Evolutionary conservation across 2,329 filamentous ascomycete species (phyloP).

Genomic region (Coniochaeta hoffmannii): DNA sequence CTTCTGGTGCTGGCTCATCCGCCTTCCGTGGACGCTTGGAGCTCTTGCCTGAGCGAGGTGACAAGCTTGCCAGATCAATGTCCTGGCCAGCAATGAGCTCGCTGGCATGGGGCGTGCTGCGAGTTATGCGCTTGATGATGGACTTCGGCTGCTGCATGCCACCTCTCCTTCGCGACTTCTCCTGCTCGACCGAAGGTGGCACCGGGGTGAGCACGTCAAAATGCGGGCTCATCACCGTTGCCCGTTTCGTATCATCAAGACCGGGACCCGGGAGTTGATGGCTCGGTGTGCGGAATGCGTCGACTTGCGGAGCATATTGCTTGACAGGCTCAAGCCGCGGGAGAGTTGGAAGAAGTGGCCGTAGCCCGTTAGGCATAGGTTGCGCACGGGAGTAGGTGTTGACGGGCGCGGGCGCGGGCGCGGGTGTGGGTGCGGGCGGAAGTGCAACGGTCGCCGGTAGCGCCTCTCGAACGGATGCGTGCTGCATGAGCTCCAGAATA

Average conservation of each 20-base stretch:
- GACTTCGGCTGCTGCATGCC: conserved; percentile 12
- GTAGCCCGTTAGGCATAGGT: not conserved
- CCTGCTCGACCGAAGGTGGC: conserved; percentile 14
- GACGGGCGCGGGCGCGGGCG: not conserved
- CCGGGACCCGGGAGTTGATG: too few species aligned
- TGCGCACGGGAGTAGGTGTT: not conserved
- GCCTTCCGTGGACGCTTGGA: not conserved
- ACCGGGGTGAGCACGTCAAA: conserved; percentile 8
- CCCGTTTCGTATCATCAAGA: conserved; percentile 7
- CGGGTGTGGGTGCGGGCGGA: not conserved
- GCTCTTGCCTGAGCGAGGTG: too few species aligned
- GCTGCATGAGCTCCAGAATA: not conserved
- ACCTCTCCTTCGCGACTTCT: conserved; percentile 13
- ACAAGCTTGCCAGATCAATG: not conserved
- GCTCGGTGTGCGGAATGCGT: too few species aligned
- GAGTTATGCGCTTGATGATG: conserved; percentile 12
- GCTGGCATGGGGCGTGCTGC: not conserved
- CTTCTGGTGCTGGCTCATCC: not conserved
- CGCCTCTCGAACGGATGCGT: not conserved
- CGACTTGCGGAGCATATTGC: too few species aligned
- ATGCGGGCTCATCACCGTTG: conserved; percentile 14
- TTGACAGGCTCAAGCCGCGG: not conserved
- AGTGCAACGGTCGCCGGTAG: not conserved
- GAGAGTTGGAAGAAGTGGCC: not conserved
- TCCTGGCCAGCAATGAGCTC: not conserved